Conservation (phyloP, 2,329 filamentous ascomycete species). For the Microdochium bolleyi region DNA sequence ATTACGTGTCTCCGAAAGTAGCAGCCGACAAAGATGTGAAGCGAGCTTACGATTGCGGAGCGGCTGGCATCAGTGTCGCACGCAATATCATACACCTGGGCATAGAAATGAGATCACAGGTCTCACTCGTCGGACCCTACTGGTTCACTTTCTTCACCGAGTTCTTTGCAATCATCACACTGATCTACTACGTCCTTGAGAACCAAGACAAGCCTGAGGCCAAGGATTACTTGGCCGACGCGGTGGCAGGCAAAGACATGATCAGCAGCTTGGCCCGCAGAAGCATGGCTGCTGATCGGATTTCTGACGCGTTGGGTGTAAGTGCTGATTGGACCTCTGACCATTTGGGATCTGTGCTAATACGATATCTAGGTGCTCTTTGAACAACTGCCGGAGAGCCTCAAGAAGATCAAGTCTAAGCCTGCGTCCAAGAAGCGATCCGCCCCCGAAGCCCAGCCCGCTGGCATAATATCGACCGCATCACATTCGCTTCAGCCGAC, state of each 20-base stretch:
- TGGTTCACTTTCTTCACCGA: slow-evolving; percentile 85
- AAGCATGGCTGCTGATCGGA: slow-evolving; percentile 83
- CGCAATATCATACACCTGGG: slow-evolving; percentile 75
- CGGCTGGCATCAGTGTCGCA: slow-evolving; percentile 53
- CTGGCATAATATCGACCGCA: slow-evolving; percentile 17
- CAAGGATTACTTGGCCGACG: slow-evolving; percentile 77
- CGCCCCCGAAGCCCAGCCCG: slow-evolving; percentile 33
- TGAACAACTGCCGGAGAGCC: slow-evolving; percentile 67
- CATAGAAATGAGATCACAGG: slow-evolving; percentile 66
- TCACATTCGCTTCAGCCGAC: slow-evolving; percentile 13
- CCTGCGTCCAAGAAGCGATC: slow-evolving; percentile 47
- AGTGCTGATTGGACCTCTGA: slow-evolving; percentile 18
- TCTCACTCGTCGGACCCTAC: slow-evolving; percentile 70
- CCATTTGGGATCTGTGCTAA: slow-evolving; percentile 11
- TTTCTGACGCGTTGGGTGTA: slow-evolving; percentile 71
- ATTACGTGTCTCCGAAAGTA: slow-evolving; percentile 66
- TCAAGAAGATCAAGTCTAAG: slow-evolving; percentile 44
- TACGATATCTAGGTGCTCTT: slow-evolving; percentile 58
- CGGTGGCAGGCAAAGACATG: slow-evolving; percentile 74
- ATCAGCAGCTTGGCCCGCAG: slow-evolving; percentile 71
- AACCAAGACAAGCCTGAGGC: slow-evolving; percentile 69
- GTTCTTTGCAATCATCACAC: slow-evolving; percentile 72
- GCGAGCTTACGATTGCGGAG: slow-evolving; percentile 67
- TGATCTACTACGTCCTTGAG: slow-evolving; percentile 74
- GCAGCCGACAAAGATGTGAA: slow-evolving; percentile 52